Evolutionary conservation across 768 basidiomycete genomes (phyloP).

Genomic region (Lyophyllum semitale): DNA sequence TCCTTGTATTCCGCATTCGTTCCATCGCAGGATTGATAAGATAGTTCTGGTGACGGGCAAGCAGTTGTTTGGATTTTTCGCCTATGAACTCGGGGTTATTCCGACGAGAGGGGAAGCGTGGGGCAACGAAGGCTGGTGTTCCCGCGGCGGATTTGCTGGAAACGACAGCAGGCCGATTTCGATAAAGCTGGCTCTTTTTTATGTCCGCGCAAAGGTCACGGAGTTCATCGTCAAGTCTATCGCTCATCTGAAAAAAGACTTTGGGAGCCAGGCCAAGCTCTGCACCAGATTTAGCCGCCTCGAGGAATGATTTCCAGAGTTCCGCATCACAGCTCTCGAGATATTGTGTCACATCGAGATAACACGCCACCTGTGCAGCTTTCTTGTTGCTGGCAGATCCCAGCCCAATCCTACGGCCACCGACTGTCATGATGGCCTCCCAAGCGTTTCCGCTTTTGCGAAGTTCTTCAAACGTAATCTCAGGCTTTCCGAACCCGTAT

Average conservation of each 20-base stretch:
- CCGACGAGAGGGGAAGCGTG: constrained; percentile 19
- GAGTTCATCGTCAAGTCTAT: constrained; percentile 67
- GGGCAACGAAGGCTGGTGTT: not conserved
- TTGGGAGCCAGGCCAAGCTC: constrained; percentile 73
- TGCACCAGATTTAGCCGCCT: constrained; percentile 62
- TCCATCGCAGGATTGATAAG: constrained; percentile 59
- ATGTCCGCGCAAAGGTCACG: constrained; percentile 71
- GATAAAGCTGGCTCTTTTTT: constrained; percentile 62
- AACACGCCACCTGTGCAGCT: constrained; percentile 67
- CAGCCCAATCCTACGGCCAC: constrained; percentile 79
- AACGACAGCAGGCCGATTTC: constrained; percentile 52
- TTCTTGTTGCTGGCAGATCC: constrained; percentile 75
- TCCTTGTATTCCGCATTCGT: constrained; percentile 67
- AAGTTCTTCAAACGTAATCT: constrained; percentile 54
- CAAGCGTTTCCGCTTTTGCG: constrained; percentile 41
- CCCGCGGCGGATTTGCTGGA: not conserved
- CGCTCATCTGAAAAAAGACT: constrained; percentile 65
- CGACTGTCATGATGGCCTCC: constrained; percentile 79
- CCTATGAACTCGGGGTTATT: constrained; percentile 31
- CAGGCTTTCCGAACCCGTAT: constrained; percentile 74
- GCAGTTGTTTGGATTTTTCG: constrained; percentile 61
- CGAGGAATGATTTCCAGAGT: constrained; percentile 74
- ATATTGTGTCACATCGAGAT: constrained; percentile 86
- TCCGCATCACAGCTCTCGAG: constrained; percentile 81
- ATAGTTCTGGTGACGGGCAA: constrained; percentile 57